Conservation (phyloP, 345 rosid genomes). For the Eucalyptus caleyi region DNA sequence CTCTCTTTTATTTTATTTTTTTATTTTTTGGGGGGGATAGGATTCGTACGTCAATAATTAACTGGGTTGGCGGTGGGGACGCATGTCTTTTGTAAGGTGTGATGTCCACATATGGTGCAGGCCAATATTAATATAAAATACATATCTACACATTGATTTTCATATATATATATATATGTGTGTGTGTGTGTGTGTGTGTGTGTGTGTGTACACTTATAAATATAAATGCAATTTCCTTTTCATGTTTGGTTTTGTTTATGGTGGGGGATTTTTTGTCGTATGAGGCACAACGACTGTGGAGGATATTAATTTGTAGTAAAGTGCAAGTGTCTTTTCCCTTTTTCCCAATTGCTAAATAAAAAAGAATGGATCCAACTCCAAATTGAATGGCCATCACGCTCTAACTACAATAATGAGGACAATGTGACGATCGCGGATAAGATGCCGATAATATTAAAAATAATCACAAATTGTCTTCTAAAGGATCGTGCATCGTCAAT, state of each 20-base stretch:
- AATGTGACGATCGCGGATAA: fast-evolving
- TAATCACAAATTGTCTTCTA: background rate
- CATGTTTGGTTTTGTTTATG: background rate
- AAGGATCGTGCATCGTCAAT: background rate
- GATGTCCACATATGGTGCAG: background rate
- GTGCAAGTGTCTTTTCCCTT: background rate
- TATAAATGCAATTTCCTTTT: background rate
- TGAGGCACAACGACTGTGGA: background rate
- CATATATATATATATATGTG: background rate
- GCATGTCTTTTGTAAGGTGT: background rate
- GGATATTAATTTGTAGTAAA: background rate
- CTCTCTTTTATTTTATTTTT: background rate
- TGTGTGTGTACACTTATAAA: too few relatives aligned
- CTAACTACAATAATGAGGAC: background rate
- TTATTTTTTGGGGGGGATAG: background rate
- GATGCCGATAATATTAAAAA: background rate
- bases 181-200: too few relatives aligned
- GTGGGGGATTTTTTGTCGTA: background rate
- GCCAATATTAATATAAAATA: background rate
- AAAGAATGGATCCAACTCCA: background rate
- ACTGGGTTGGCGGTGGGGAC: background rate
- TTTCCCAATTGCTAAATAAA: background rate
- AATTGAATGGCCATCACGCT: background rate
- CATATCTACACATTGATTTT: background rate
- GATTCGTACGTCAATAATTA: background rate